Conservation (phyloP, 768 basidiomycete species). For the Suillus paluster region DNA sequence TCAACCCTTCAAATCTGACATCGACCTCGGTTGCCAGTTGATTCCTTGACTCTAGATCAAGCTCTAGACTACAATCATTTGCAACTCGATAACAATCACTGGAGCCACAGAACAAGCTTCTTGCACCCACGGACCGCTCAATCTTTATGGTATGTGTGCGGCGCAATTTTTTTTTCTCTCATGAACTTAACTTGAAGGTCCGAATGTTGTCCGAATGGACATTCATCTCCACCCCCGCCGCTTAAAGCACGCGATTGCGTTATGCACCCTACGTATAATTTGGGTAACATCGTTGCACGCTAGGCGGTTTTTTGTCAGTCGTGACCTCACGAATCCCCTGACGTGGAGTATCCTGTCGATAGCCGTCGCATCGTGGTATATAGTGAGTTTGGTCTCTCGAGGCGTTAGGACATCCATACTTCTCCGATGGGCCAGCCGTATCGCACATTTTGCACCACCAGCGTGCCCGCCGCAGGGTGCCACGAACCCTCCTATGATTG, state of each 20-base stretch:
- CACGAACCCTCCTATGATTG: not conserved
- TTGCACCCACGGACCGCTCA: not conserved
- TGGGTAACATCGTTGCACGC: constrained; percentile 3
- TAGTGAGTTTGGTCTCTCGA: not conserved
- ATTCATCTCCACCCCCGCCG: constrained; percentile 12
- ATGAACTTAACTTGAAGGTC: not conserved
- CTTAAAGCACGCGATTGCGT: constrained; percentile 6
- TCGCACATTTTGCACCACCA: no score
- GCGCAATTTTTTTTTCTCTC: not conserved
- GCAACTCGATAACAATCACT: not conserved
- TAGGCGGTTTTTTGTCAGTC: not conserved
- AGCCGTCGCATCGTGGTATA: not conserved
- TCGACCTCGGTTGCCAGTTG: no score
- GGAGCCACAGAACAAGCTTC: not conserved
- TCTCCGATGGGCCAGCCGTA: not conserved
- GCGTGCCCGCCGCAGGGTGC: not conserved
- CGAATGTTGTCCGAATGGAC: not conserved
- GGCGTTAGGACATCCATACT: not conserved
- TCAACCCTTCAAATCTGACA: constrained; percentile 4
- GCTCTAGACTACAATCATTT: not conserved
- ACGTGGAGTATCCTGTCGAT: not conserved
- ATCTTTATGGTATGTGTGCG: not conserved
- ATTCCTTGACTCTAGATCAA: not conserved
- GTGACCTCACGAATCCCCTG: constrained; percentile 1
- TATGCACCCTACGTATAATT: constrained; percentile 6